A percentile compares a stretch with the other conserved stretches of the same genome.
These are phyloP conservation scores for Hortiboletus campestris DNA, from an alignment of 768 basidiomycete genomes.

Conservation along the genomic window DNA sequence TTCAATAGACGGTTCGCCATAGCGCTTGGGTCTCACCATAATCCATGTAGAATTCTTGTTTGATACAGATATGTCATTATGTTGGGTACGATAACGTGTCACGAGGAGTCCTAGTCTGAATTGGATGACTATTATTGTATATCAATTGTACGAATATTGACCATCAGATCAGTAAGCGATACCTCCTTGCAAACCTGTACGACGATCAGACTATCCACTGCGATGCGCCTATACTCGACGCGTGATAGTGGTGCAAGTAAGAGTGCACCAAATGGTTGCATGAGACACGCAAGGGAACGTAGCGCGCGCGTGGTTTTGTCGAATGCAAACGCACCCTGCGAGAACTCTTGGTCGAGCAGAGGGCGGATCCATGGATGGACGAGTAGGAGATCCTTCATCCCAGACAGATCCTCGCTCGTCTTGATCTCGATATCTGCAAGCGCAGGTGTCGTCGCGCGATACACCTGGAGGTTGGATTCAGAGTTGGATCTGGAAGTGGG, in stretches of 20 bases:
- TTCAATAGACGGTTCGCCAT: background rate
- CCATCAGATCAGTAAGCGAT: background rate
- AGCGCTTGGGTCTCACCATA: background rate
- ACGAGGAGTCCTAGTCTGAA: background rate
- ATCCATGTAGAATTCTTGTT: background rate
- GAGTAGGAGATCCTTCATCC: background rate
- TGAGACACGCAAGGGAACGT: too few relatives aligned
- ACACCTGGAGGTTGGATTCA: background rate
- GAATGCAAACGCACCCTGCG: too few relatives aligned
- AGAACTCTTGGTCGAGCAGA: too few relatives aligned
- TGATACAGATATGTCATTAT: background rate
- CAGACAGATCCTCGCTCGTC: background rate
- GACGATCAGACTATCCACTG: background rate
- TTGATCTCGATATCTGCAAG: background rate
- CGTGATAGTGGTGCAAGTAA: too few relatives aligned
- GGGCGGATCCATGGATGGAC: conserved; percentile 3
- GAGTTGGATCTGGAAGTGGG: background rate
- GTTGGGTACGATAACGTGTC: background rate
- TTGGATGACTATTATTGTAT: background rate
- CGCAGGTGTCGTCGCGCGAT: background rate
- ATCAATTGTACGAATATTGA: background rate
- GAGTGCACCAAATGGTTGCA: too few relatives aligned
- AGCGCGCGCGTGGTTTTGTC: too few relatives aligned
- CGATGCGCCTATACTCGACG: background rate
- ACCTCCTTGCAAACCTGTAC: background rate